Percentiles rank a stretch among this genome's conserved stretches.
Conservation (phyloP, 768 basidiomycete species). For the Strobilomyces dryophilus region DNA sequence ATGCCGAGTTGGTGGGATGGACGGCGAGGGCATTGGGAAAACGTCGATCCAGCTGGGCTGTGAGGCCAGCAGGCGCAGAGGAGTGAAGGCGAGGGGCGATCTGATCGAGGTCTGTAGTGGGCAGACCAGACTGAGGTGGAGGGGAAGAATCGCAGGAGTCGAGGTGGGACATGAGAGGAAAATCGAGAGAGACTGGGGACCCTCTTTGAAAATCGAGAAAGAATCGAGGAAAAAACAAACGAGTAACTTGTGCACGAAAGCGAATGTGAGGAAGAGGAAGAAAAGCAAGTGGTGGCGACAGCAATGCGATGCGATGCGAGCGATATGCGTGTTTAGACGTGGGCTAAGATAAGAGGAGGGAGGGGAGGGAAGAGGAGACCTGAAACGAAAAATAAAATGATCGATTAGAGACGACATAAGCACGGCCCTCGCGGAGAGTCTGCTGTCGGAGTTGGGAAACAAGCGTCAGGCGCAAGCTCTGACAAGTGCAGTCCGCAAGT, state of each 20-base stretch:
- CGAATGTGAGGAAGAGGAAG: constrained; percentile 16
- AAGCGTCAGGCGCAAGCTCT: constrained; percentile 15
- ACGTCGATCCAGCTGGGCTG: constrained; percentile 21
- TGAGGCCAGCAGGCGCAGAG: constrained; percentile 8
- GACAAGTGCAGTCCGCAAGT: constrained; percentile 11
- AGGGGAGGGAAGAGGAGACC: constrained; percentile 14
- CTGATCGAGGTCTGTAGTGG: constrained; percentile 30
- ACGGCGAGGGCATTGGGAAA: constrained; percentile 12
- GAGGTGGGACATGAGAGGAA: constrained; percentile 38
- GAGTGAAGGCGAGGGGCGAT: constrained; percentile 13
- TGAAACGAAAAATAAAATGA: constrained; percentile 27
- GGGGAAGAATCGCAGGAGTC: constrained; percentile 41
- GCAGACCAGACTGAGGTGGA: constrained; percentile 24
- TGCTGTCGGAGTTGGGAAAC: constrained; percentile 30
- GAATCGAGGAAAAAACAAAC: constrained; percentile 21
- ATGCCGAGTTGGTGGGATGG: constrained; percentile 16
- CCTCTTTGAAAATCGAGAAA: constrained; percentile 26
- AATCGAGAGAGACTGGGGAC: constrained; percentile 6
- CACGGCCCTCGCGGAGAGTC: constrained; percentile 29
- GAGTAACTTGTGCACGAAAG: constrained; percentile 31
- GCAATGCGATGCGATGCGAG: constrained; percentile 34
- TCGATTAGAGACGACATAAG: constrained; percentile 21
- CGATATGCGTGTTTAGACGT: constrained; percentile 29
- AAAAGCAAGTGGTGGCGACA: constrained; percentile 24
- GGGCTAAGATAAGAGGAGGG: constrained; percentile 28